phyloP scores from a whole-genome alignment of 768 basidiomycete species.

The Lyophyllum atratum region DNA sequence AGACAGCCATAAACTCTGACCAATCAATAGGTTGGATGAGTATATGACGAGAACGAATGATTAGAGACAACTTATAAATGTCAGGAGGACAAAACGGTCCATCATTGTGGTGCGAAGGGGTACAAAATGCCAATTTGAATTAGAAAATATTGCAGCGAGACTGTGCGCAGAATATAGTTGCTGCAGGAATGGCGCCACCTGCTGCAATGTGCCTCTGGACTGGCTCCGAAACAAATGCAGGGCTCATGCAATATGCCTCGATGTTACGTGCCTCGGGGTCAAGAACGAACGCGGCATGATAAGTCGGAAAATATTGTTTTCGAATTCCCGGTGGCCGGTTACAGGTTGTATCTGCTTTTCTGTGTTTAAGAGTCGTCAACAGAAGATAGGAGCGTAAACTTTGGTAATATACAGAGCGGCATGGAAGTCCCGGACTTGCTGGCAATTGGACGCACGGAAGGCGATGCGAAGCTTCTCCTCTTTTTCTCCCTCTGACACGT shows the following conservation, averaged over 20 bases:
- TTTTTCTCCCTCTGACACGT: background rate
- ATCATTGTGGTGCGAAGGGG: no score
- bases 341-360: conserved; percentile 1
- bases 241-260: conserved; percentile 2
- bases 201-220: background rate
- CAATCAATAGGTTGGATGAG: no score
- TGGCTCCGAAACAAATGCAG: conserved; percentile 3
- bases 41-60: no score
- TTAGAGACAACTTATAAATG: no score
- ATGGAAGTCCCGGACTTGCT: conserved; percentile 5
- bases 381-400: background rate
- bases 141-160: background rate
- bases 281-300: conserved; percentile 3
- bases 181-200: background rate
- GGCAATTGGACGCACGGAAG: conserved; percentile 3
- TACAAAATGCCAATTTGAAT: no score
- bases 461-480: conserved; percentile 1
- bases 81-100: no score
- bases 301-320: conserved; percentile 3
- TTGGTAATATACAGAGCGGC: background rate
- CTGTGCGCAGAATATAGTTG: background rate
- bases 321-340: conserved; percentile 6
- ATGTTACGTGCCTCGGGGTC: conserved; percentile 6
- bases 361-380: background rate
- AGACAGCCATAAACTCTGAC: no score